A percentile compares a stretch with the other conserved stretches of the same genome.
phyloP scores from a whole-genome alignment of 495 filamentous ascomycete genomes.

The Aspergillus sclerotioniger region DNA sequence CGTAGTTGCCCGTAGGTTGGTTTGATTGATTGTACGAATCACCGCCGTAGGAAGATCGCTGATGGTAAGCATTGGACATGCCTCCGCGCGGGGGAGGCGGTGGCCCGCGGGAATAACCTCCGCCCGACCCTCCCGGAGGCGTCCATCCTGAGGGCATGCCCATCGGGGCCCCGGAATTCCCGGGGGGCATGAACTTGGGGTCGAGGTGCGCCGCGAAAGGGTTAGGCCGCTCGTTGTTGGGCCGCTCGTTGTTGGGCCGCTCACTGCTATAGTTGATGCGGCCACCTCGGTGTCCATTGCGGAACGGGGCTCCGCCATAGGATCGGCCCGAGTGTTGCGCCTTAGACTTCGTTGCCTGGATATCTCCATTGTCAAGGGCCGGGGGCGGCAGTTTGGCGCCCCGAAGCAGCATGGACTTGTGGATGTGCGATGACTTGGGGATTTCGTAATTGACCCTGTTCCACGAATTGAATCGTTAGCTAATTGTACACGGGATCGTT shows the following conservation, averaged over 20 bases:
- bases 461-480: slow-evolving; percentile 42
- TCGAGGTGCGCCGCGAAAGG: slow-evolving; percentile 56
- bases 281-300: slow-evolving; percentile 50
- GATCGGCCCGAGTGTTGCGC: slow-evolving; percentile 58
- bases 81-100: slow-evolving; percentile 44
- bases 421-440: slow-evolving; percentile 63
- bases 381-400: slow-evolving; percentile 71
- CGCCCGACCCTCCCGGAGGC: slow-evolving; percentile 30
- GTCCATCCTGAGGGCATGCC: slow-evolving; percentile 38
- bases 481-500: slow-evolving; percentile 14
- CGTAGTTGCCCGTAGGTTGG: slow-evolving; percentile 16
- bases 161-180: slow-evolving; percentile 25
- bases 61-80: slow-evolving; percentile 26
- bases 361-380: slow-evolving; percentile 70
- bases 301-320: slow-evolving; percentile 62
- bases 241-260: slow-evolving; percentile 28
- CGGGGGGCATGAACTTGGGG: slow-evolving; percentile 45
- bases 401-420: slow-evolving; percentile 92
- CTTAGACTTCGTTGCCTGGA: slow-evolving; percentile 62
- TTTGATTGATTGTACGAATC: slow-evolving; percentile 26
- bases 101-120: slow-evolving; percentile 38
- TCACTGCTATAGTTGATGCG: slow-evolving; percentile 45
- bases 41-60: slow-evolving; percentile 4
- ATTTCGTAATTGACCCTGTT: slow-evolving; percentile 79
- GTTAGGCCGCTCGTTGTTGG: slow-evolving; percentile 49